A percentile compares a stretch with the other conserved stretches of the same genome.
Conservation (phyloP, 108 stramenopile species). For the Fistulifera pelliculosa region DNA sequence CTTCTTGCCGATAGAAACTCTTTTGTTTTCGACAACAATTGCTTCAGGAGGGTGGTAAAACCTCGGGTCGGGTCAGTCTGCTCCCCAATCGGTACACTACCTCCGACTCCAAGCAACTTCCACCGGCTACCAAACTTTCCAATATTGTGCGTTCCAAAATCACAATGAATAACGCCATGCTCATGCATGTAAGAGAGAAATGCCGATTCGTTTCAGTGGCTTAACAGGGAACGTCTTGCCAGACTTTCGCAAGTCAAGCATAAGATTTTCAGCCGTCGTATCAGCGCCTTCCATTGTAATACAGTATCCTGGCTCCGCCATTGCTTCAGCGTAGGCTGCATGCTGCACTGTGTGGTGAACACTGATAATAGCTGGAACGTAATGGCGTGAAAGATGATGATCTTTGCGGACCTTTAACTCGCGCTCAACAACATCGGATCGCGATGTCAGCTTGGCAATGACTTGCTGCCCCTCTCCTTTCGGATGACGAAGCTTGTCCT, state of each 20-base stretch:
- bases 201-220: slow-evolving; percentile 76
- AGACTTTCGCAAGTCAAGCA: slow-evolving; percentile 74
- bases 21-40: slow-evolving; percentile 52
- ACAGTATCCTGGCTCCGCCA: slow-evolving; percentile 85
- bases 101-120: slow-evolving; percentile 82
- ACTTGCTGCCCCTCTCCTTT: slow-evolving; percentile 82
- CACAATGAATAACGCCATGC: slow-evolving; percentile 78
- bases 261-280: slow-evolving; percentile 81
- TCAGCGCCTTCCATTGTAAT: slow-evolving; percentile 90
- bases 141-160: slow-evolving; percentile 86
- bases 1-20: slow-evolving; percentile 51
- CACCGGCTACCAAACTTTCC: slow-evolving; percentile 82
- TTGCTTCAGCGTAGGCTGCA: slow-evolving; percentile 82
- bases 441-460: slow-evolving; percentile 77
- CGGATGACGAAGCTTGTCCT: slow-evolving; percentile 72
- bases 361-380: slow-evolving; percentile 84
- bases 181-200: slow-evolving; percentile 82
- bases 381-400: slow-evolving; percentile 78
- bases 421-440: slow-evolving; percentile 79
- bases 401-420: slow-evolving; percentile 82
- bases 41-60: slow-evolving; percentile 86
- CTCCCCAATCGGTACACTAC: slow-evolving; percentile 58
- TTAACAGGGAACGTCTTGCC: slow-evolving; percentile 70
- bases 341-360: slow-evolving; percentile 89
- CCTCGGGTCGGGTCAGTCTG: slow-evolving; percentile 73